Evolutionary conservation across 176 grass and related monocot species (phyloP), one percentile per base, ranked within the genome.

Genomic region (Juncus inflexus): DNA sequence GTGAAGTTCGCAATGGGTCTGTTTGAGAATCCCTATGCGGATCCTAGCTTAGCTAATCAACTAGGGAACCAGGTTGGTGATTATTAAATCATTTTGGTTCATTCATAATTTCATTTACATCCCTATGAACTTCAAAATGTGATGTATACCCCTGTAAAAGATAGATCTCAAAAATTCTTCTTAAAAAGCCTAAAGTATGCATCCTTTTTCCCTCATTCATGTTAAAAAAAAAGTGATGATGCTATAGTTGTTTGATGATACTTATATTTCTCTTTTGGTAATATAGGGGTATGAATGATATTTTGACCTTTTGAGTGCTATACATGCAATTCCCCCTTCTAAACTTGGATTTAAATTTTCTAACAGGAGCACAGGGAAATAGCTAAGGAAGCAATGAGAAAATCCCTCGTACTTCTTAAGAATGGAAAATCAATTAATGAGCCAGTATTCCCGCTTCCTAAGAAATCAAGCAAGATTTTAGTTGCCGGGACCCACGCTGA

Each of bases 391-490:
- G 63, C 79, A 7, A 71, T 70, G 45, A 75, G 79, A 61, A 81
- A 76, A 64, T 76, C 79, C 4, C 79, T 81, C 15, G 79, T 81
- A 9, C 79, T 81, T 16, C 49, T 81, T 16, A 75, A 81, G 52
- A 81, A 81, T 50, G 71, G 72, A 6, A 75, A 81, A 67, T 67
- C 53, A 15, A 15, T 14, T 8, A 12, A 70, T 4, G n/a, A 56
- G 40, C 64, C 53, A 1, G 15, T 81, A 57, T 57, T 81, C 9
- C 79, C 70, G 3, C 72, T 81, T 69, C 70, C 72, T 49, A 75
- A 76, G 63, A 81, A 76, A 67, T 68, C 63, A 14, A 37, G 7
- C 16, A 69, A 57, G 9, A 76, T 81, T 39, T 67, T 81, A 42
- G 72, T 75, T 36, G 57, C 72, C 12, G 79, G 79, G 42, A 76